phyloP scores from a whole-genome alignment of 2,329 filamentous ascomycete species.

The Xylariaceae sp. region DNA sequence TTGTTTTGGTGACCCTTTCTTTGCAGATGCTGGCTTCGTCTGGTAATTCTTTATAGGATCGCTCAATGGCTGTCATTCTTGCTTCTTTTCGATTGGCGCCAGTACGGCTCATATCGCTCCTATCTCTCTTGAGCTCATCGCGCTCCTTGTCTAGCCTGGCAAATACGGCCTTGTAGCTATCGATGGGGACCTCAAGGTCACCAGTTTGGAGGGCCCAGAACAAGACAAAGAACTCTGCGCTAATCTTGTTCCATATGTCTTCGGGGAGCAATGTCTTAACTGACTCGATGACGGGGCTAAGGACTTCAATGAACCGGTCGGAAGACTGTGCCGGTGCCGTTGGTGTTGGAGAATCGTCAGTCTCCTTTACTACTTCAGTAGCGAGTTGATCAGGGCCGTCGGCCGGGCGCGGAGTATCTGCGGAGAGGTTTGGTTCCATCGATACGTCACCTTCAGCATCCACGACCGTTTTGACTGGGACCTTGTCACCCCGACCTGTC shows the following conservation, averaged over 20 bases:
- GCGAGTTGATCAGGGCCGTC: constrained; percentile 30
- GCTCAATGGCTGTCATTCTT: constrained; percentile 64
- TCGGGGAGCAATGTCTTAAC: constrained; percentile 59
- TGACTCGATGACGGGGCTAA: constrained; percentile 69
- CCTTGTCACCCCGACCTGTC: constrained; percentile 35
- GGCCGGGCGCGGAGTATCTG: constrained; percentile 16
- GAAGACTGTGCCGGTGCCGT: constrained; percentile 34
- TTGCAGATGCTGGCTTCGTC: constrained; percentile 70
- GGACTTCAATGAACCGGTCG: constrained; percentile 60
- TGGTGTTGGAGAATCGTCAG: constrained; percentile 20
- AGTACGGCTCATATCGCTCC: constrained; percentile 66
- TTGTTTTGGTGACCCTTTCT: constrained; percentile 62
- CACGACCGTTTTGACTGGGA: constrained; percentile 26
- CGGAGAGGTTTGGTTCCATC: constrained; percentile 41
- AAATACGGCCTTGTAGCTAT: constrained; percentile 74
- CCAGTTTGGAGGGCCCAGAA: constrained; percentile 90
- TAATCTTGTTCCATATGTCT: constrained; percentile 66
- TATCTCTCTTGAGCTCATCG: constrained; percentile 63
- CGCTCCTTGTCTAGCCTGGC: constrained; percentile 64
- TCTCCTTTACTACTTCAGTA: constrained; percentile 27
- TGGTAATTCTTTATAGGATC: constrained; percentile 65
- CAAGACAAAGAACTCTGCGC: constrained; percentile 76
- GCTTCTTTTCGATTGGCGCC: constrained; percentile 65
- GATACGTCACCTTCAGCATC: constrained; percentile 57
- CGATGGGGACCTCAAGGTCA: constrained; percentile 72